phyloP scores from a whole-genome alignment of 306 rosid genomes.

The Lithocarpus polystachyus region DNA sequence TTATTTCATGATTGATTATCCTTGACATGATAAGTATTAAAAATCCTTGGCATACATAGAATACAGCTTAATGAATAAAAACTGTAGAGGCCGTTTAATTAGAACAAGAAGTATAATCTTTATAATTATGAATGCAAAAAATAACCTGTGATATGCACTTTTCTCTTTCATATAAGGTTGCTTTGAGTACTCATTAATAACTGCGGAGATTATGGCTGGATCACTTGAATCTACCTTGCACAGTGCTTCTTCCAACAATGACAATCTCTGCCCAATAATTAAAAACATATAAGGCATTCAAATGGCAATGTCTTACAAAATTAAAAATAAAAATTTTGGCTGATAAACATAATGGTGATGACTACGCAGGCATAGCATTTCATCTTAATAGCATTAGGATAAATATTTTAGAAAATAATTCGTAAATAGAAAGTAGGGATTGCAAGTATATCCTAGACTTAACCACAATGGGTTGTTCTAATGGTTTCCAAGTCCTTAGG shows the following conservation, averaged over 20 bases:
- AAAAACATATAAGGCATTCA: slow-evolving; percentile 11
- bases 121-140: not conserved
- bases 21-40: no score
- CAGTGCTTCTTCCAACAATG: slow-evolving; percentile 70
- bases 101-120: not conserved
- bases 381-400: no score
- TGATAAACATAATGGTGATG: not conserved
- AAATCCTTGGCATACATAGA: no score
- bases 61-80: no score
- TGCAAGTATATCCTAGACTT: no score
- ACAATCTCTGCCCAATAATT: slow-evolving; percentile 47
- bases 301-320: not conserved
- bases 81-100: not conserved
- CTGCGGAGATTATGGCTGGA: slow-evolving; percentile 44
- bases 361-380: no score
- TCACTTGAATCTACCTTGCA: slow-evolving; percentile 54
- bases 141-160: slow-evolving; percentile 65
- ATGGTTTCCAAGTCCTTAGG: no score
- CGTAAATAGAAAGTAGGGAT: no score
- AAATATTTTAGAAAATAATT: no score
- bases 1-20: no score
- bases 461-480: no score
- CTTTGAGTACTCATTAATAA: slow-evolving; percentile 52
- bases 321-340: not conserved
- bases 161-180: slow-evolving; percentile 47